These are phyloP conservation scores for Torulaspora gathmanii DNA, from an alignment of 805 yeast genomes.

Conservation along the genomic window DNA sequence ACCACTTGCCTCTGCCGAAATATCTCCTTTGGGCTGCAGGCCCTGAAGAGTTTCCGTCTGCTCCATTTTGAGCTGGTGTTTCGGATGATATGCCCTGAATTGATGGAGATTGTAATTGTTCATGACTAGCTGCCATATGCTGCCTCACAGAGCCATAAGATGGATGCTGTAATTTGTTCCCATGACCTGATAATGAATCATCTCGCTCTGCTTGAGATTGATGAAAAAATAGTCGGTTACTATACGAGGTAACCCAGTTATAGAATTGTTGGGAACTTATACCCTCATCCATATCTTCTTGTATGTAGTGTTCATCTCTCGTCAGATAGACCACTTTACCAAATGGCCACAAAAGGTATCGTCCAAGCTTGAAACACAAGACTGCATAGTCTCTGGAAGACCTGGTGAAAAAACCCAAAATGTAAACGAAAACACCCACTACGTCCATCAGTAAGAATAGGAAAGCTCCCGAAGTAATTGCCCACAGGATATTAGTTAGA, in stretches of 20 bases:
- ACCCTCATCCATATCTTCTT: conserved; percentile 88
- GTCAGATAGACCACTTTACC: conserved; percentile 80
- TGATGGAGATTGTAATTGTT: conserved; percentile 9
- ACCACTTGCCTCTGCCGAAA: conserved; percentile 94
- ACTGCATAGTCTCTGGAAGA: conserved; percentile 60
- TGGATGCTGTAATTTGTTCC: conserved; percentile 15
- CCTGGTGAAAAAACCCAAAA: conserved; percentile 41
- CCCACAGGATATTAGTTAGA: conserved; percentile 70
- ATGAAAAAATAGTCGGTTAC: conserved; percentile 70
- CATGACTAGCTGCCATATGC: conserved; percentile 23
- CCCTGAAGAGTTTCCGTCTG: conserved; percentile 4
- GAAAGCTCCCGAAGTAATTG: conserved; percentile 63
- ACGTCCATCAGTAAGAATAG: conserved; percentile 45
- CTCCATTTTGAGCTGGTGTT: neutral
- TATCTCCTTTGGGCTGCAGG: conserved; percentile 44
- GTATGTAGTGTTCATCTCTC: conserved; percentile 72
- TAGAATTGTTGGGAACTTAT: conserved; percentile 78
- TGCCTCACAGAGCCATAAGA: conserved; percentile 29
- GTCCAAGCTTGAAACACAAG: conserved; percentile 56
- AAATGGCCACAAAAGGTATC: conserved; percentile 78
- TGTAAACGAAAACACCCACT: conserved; percentile 41
- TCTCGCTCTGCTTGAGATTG: conserved; percentile 23
- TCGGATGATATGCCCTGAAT: conserved; percentile 3
- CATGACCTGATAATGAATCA: conserved; percentile 12
- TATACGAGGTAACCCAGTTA: conserved; percentile 76